Evolutionary conservation across 768 basidiomycete species (phyloP).

Genomic region (Tylopilus rubrobrunneus): DNA sequence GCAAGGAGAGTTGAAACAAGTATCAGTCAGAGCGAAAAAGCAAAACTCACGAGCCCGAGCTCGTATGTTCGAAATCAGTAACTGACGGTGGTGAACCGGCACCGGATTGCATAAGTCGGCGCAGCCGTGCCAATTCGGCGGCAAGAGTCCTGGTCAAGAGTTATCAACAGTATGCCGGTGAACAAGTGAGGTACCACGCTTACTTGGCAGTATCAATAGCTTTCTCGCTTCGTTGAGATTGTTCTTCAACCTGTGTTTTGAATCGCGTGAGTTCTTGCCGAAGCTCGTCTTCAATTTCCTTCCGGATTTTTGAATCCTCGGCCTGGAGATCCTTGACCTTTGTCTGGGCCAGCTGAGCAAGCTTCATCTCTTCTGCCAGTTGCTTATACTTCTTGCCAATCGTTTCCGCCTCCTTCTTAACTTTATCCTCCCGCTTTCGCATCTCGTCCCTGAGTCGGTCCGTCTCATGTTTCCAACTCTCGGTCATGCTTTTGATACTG

Average conservation of each 20-base stretch:
- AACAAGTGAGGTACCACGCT: slow-evolving; percentile 18
- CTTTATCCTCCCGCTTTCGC: slow-evolving; percentile 65
- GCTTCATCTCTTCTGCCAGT: slow-evolving; percentile 60
- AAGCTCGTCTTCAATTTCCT: slow-evolving; percentile 62
- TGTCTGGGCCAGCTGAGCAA: slow-evolving; percentile 41
- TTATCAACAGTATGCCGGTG: neutral
- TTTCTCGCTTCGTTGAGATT: slow-evolving; percentile 50
- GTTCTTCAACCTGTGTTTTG: slow-evolving; percentile 50
- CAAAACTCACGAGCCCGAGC: slow-evolving; percentile 12
- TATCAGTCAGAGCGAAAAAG: neutral
- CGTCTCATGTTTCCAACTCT: slow-evolving; percentile 71
- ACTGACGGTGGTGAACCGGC: slow-evolving; percentile 30
- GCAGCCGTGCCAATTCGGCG: slow-evolving; percentile 61
- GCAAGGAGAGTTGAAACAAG: slow-evolving; percentile 6
- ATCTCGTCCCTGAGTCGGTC: slow-evolving; percentile 72
- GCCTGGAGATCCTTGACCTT: slow-evolving; percentile 48
- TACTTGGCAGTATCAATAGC: slow-evolving; percentile 62
- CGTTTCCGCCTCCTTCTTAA: slow-evolving; percentile 62
- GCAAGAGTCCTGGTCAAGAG: slow-evolving; percentile 45
- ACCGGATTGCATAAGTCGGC: slow-evolving; percentile 67
- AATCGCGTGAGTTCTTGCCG: slow-evolving; percentile 52
- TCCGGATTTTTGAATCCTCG: slow-evolving; percentile 45
- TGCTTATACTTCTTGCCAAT: slow-evolving; percentile 66
- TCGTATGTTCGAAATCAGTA: slow-evolving; percentile 10
- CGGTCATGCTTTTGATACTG: slow-evolving; percentile 67